Evolutionary conservation across 495 filamentous ascomycete species (phyloP).

Genomic region (Annulohypoxylon nitens): DNA sequence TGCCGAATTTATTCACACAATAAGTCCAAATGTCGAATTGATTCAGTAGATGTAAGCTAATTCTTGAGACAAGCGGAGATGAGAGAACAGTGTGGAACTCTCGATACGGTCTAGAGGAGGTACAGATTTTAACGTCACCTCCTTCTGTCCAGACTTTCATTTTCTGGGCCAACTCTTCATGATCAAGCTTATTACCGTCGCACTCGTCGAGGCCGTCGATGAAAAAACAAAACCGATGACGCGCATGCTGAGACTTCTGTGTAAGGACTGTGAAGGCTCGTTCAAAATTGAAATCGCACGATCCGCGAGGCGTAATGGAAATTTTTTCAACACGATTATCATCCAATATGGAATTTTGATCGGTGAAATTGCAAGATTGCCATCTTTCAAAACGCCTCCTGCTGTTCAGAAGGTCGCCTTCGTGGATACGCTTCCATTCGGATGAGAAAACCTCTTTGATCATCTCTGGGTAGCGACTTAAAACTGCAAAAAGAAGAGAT

Average conservation of each 20-base stretch:
- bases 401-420: background rate
- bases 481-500: background rate
- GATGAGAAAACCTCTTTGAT: background rate
- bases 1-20: background rate
- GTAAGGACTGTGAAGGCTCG: background rate
- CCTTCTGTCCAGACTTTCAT: background rate
- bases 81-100: background rate
- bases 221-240: background rate
- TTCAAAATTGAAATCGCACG: background rate
- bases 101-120: background rate
- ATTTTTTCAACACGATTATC: no score
- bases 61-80: background rate
- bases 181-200: background rate
- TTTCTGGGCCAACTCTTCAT: background rate
- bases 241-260: background rate
- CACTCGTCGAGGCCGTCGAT: background rate
- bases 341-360: no score
- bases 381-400: background rate
- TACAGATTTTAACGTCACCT: background rate
- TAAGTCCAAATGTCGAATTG: background rate
- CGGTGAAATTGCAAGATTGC: background rate
- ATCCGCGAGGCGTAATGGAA: no score
- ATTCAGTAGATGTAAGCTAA: background rate
- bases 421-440: background rate
- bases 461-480: background rate